phyloP scores from a whole-genome alignment of 106 monocot genomes.

The Dioscorea zingiberensis region DNA sequence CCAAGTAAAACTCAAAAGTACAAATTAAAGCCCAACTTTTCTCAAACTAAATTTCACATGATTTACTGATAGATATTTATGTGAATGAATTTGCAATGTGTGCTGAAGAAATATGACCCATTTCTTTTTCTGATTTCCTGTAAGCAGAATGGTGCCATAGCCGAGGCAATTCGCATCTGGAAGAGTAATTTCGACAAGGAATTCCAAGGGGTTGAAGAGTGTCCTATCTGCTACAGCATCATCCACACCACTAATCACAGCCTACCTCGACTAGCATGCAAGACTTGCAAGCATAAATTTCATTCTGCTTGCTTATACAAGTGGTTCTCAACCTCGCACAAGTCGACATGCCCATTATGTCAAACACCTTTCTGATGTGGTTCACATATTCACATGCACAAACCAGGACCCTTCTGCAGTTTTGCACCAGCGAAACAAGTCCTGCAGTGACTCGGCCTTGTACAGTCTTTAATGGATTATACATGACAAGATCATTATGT shows the following conservation, averaged over 20 bases:
- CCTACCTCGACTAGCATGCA: constrained; percentile 84
- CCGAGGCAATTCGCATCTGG: constrained; percentile 83
- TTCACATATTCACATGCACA: too few species aligned
- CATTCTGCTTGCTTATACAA: constrained; percentile 91
- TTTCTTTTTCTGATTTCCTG: not conserved
- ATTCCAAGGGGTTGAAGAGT: constrained; percentile 88
- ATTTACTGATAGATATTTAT: too few species aligned
- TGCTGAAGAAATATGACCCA: too few species aligned
- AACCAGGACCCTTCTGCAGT: too few species aligned
- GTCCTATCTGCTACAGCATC: constrained; percentile 98
- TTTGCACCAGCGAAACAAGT: too few species aligned
- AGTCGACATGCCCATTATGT: constrained; percentile 90
- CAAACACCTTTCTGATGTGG: constrained; percentile 74
- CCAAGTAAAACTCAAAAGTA: too few species aligned
- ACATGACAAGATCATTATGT: too few species aligned
- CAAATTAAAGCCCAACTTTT: too few species aligned
- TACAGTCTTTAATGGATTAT: too few species aligned
- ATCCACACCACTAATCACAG: constrained; percentile 89
- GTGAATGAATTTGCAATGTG: too few species aligned
- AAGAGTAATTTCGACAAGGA: constrained; percentile 94
- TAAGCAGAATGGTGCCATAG: constrained; percentile 91
- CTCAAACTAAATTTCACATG: too few species aligned
- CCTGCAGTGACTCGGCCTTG: too few species aligned
- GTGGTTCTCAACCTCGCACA: constrained; percentile 96
- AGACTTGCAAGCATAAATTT: constrained; percentile 95